A percentile compares a stretch with the other conserved stretches of the same genome.
Conservation (phyloP, 2,329 filamentous ascomycete species). For the Myriosclerotinia curreyana region DNA sequence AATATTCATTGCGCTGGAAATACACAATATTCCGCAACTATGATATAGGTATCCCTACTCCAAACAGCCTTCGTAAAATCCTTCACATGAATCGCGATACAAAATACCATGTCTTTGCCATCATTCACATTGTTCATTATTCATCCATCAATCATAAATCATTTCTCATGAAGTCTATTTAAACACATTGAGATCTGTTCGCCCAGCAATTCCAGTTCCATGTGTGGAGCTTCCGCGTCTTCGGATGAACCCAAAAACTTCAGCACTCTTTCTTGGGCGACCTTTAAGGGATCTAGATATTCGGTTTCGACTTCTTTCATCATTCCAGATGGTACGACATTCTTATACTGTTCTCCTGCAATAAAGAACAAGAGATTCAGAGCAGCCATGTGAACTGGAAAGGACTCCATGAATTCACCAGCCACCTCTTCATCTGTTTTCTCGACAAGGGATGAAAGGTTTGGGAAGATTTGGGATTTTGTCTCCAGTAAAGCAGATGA, state of each 20-base stretch:
- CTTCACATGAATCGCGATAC: not conserved
- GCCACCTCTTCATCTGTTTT: slow-evolving; percentile 45
- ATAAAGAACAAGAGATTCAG: slow-evolving; percentile 61
- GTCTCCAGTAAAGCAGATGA: slow-evolving; percentile 56
- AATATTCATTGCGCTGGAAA: not conserved
- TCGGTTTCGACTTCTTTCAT: slow-evolving; percentile 55
- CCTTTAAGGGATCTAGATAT: slow-evolving; percentile 54
- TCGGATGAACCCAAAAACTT: slow-evolving; percentile 18
- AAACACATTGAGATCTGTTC: slow-evolving; percentile 32
- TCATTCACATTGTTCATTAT: not conserved
- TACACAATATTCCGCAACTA: not conserved
- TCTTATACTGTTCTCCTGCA: slow-evolving; percentile 46
- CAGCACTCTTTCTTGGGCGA: slow-evolving; percentile 41
- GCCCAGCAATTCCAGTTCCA: slow-evolving; percentile 34
- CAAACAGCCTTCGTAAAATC: not conserved
- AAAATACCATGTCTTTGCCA: not conserved
- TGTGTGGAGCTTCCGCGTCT: slow-evolving; percentile 14
- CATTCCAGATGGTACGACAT: slow-evolving; percentile 55
- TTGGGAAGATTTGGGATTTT: slow-evolving; percentile 61
- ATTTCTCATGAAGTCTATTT: slow-evolving; percentile 26
- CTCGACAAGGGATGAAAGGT: slow-evolving; percentile 48
- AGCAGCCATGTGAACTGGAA: slow-evolving; percentile 56
- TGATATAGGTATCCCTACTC: slow-evolving; percentile 12
- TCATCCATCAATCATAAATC: slow-evolving; percentile 9
- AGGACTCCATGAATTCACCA: slow-evolving; percentile 52